Conservation (phyloP, 371 early-diverging fungal species). For the Mycotypha africana region DNA sequence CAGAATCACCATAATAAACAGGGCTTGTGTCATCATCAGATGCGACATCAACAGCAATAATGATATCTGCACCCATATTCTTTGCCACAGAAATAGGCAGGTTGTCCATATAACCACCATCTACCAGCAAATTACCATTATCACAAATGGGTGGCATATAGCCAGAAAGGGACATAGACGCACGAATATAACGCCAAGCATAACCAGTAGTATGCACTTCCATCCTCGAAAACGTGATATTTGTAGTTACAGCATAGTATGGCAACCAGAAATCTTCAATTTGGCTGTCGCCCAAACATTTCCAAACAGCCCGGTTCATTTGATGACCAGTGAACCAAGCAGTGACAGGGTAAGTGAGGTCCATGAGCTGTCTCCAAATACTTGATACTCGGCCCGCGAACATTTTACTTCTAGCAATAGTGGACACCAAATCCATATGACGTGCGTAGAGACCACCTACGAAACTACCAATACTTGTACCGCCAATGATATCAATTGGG, state of each 20-base stretch:
- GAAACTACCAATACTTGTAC: conserved; percentile 97
- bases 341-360: conserved; percentile 95
- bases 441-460: conserved; percentile 95
- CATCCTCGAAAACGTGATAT: conserved; percentile 93
- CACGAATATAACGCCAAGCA: conserved; percentile 97
- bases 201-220: conserved; percentile 92
- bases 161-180: conserved; percentile 98
- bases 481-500: conserved; percentile 98
- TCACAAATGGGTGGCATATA: conserved; percentile 95
- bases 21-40: conserved; percentile 90
- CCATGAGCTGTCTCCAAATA: conserved; percentile 88
- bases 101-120: conserved; percentile 99
- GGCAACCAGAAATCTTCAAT: conserved; percentile 99
- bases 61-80: conserved; percentile 84
- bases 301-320: conserved; percentile 96
- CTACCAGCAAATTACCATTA: conserved; percentile 94
- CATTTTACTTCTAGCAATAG: conserved; percentile 82
- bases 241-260: conserved; percentile 96
- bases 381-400: conserved; percentile 81
- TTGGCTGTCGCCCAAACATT: conserved; percentile 85
- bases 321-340: conserved; percentile 91
- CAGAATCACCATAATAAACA: conserved; percentile 83
- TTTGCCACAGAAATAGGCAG: conserved; percentile 96
- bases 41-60: conserved; percentile 97
- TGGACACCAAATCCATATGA: conserved; percentile 83